phyloP scores from a whole-genome alignment of 2,329 filamentous ascomycete genomes.

The Colletotrichum theobromicola region DNA sequence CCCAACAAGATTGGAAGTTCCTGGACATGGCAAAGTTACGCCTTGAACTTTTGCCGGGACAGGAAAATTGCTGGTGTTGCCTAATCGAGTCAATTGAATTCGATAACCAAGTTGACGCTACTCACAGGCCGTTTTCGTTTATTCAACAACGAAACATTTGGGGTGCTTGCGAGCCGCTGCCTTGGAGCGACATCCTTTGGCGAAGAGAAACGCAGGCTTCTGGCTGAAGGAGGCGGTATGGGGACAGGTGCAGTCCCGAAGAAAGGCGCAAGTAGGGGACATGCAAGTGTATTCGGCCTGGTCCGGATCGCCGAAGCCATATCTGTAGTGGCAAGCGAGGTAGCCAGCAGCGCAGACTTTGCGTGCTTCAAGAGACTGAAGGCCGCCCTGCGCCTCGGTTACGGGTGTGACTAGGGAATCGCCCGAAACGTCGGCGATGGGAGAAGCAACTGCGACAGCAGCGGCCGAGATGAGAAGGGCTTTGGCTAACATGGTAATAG shows the following conservation, averaged over 20 bases:
- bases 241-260: background rate
- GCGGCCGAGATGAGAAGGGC: background rate
- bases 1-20: too few species aligned
- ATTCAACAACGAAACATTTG: fast-evolving
- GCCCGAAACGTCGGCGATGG: fast-evolving
- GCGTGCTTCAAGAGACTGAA: background rate
- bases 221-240: background rate
- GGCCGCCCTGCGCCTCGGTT: fast-evolving
- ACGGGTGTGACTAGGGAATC: fast-evolving
- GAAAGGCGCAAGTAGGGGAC: background rate
- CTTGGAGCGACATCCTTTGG: background rate
- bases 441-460: background rate
- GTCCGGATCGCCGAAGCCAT: fast-evolving
- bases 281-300: background rate
- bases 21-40: too few species aligned
- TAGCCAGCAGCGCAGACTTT: background rate
- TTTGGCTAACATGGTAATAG: background rate
- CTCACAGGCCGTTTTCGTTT: fast-evolving
- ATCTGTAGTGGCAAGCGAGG: background rate
- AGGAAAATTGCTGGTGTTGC: fast-evolving
- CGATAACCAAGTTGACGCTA: background rate
- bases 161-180: background rate
- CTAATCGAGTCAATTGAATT: background rate
- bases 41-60: background rate
- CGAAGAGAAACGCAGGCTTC: background rate